phyloP scores from a whole-genome alignment of 83 land plant genomes.

The Picea abies region DNA sequence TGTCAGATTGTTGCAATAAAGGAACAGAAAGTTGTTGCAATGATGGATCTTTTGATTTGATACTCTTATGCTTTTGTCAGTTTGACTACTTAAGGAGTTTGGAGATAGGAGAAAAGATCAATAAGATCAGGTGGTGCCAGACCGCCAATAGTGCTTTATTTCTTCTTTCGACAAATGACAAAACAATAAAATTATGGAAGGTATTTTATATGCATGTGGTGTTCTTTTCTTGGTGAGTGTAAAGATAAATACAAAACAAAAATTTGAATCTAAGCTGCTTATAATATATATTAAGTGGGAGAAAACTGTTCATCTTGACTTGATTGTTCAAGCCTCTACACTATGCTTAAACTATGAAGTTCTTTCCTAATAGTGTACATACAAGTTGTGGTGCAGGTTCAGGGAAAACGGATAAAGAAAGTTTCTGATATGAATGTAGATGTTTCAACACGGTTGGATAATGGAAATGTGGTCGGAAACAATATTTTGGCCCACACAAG shows the following conservation, averaged over 20 bases:
- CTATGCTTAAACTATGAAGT: no score
- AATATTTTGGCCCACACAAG: not conserved
- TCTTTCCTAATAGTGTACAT: no score
- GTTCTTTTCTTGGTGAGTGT: not conserved
- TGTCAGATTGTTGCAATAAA: not conserved
- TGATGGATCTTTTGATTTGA: not conserved
- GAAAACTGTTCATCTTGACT: no score
- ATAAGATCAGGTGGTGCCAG: constrained; percentile 65
- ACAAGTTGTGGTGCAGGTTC: no score
- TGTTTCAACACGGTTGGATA: no score
- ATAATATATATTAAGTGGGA: no score
- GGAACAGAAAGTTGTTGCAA: not conserved
- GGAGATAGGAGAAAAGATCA: constrained; percentile 65
- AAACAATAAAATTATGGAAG: constrained; percentile 67
- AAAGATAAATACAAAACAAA: no score
- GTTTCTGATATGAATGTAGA: no score
- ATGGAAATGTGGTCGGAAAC: no score
- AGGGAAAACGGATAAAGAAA: no score
- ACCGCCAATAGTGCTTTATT: constrained; percentile 48
- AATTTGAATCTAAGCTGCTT: no score
- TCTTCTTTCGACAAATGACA: constrained; percentile 63
- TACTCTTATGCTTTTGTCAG: constrained; percentile 22
- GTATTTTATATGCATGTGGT: constrained; percentile 13
- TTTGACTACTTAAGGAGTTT: constrained; percentile 65
- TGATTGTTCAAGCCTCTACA: no score